Conservation (phyloP, 73 alveolate genomes). For the Durusdinium trenchii region DNA sequence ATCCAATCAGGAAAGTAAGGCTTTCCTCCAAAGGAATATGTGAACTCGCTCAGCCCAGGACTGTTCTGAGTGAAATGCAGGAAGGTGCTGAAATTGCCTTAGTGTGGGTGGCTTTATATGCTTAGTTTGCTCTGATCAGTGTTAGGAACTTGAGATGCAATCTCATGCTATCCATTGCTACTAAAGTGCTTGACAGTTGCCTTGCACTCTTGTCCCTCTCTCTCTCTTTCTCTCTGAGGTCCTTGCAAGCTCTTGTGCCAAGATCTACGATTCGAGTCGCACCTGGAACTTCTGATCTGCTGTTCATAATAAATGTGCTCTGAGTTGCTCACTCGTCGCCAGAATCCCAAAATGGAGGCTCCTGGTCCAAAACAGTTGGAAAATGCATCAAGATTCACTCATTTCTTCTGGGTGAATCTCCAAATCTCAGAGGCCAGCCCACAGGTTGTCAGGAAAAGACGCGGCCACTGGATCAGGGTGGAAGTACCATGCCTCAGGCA, state of each 20-base stretch:
- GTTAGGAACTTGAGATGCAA: no score
- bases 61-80: not conserved
- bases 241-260: constrained; percentile 58
- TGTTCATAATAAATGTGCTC: not conserved
- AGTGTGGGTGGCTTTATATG: not conserved
- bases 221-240: no score
- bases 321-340: constrained; percentile 23
- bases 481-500: constrained; percentile 90
- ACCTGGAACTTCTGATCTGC: not conserved
- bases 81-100: not conserved
- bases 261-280: constrained; percentile 58
- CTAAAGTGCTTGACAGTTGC: no score
- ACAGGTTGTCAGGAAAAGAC: constrained; percentile 62
- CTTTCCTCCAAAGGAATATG: not conserved
- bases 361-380: constrained; percentile 9
- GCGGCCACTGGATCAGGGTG: constrained; percentile 56
- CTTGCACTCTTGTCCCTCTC: no score
- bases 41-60: not conserved
- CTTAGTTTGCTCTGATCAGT: not conserved
- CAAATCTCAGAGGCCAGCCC: constrained; percentile 14
- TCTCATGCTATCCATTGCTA: no score
- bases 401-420: not conserved
- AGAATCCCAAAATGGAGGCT: constrained; percentile 93
- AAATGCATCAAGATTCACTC: no score
- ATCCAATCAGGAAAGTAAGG: no score